Conservation (phyloP, 139 green algal species). For the Chlorella sp. region DNA sequence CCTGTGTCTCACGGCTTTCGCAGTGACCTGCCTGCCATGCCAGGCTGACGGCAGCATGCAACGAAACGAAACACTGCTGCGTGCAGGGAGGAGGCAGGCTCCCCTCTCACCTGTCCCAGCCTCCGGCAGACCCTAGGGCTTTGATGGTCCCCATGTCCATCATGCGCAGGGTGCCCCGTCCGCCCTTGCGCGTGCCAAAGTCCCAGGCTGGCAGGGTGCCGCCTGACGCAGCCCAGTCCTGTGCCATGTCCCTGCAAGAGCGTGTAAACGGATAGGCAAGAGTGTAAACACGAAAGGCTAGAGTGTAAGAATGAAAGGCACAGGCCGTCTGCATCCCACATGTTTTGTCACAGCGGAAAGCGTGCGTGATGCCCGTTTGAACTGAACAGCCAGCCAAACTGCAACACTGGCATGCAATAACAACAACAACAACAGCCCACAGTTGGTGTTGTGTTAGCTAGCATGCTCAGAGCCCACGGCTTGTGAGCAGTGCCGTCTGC, state of each 20-base stretch:
- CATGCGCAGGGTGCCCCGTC: neutral
- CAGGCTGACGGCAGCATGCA: too few relatives aligned
- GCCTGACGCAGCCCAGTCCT: neutral
- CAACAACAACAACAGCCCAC: too few relatives aligned
- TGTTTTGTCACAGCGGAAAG: neutral
- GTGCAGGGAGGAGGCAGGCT: neutral
- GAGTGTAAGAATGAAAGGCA: neutral
- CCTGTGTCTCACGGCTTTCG: too few relatives aligned
- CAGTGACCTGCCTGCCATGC: too few relatives aligned
- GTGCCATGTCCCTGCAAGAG: neutral
- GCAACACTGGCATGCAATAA: too few relatives aligned
- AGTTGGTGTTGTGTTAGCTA: too few relatives aligned
- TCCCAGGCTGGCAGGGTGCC: conserved; percentile 42
- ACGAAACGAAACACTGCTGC: too few relatives aligned
- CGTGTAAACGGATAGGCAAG: neutral
- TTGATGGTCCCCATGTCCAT: conserved; percentile 7
- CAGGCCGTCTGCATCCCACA: neutral
- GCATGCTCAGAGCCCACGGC: too few relatives aligned
- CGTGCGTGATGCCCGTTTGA: neutral
- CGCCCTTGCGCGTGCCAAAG: conserved; percentile 32
- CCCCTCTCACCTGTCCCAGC: neutral
- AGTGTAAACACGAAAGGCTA: conserved; percentile 1
- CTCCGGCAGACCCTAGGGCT: too few relatives aligned
- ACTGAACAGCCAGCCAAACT: neutral
- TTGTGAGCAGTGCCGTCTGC: too few relatives aligned